Evolutionary conservation across 2,329 filamentous ascomycete genomes (phyloP).

Genomic region (Xylariaceae sp.): DNA sequence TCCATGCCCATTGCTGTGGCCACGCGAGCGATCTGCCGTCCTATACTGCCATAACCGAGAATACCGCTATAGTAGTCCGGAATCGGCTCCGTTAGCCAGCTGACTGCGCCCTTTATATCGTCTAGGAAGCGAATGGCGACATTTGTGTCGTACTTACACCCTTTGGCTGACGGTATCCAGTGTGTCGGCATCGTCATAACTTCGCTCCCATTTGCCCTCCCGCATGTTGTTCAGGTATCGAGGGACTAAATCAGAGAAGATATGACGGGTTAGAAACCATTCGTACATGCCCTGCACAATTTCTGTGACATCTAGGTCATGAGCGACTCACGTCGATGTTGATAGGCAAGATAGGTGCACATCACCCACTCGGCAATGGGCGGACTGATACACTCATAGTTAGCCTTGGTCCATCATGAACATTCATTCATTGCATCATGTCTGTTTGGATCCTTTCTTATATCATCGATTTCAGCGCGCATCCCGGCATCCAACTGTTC

Average conservation of each 20-base stretch:
- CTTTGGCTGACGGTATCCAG: constrained; percentile 44
- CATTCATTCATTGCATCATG: too few relatives aligned
- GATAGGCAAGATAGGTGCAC: constrained; percentile 44
- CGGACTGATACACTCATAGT: constrained; percentile 35
- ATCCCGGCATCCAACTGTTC: background rate
- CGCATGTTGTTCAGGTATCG: constrained; percentile 42
- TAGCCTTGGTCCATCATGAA: background rate
- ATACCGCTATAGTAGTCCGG: constrained; percentile 29
- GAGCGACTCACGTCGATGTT: constrained; percentile 42
- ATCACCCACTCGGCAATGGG: constrained; percentile 56
- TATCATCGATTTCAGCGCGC: background rate
- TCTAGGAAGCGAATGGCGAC: background rate
- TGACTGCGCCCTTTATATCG: background rate
- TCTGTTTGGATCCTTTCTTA: background rate
- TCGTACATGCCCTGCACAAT: background rate
- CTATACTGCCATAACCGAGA: constrained; percentile 43
- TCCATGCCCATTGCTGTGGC: constrained; percentile 58
- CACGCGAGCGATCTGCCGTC: constrained; percentile 42
- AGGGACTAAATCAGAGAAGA: constrained; percentile 34
- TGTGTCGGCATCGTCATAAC: constrained; percentile 33
- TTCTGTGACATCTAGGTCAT: too few relatives aligned
- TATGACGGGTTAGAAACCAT: background rate
- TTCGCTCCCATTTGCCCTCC: constrained; percentile 40
- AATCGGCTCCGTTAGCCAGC: background rate
- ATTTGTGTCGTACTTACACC: constrained; percentile 38